Evolutionary conservation across 148 eudicot species (phyloP).

Genomic region (Nepenthes mirabilis): DNA sequence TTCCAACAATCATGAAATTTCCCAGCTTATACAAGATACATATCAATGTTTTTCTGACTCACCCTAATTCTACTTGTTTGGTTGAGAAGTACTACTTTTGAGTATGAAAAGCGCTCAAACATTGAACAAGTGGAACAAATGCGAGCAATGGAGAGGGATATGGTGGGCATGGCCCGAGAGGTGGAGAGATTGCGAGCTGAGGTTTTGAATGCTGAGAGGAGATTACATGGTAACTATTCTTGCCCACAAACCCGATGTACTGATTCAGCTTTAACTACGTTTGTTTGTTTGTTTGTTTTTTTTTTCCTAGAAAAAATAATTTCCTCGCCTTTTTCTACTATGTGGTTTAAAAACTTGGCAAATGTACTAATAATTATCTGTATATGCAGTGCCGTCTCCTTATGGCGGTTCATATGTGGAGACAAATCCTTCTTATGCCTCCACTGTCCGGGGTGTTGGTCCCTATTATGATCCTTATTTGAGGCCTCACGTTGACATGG

Average conservation of each 20-base stretch:
- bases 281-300: no score
- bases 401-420: slow-evolving; percentile 23
- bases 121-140: slow-evolving; percentile 55
- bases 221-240: slow-evolving; percentile 32
- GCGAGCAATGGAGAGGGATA: slow-evolving; percentile 54
- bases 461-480: slow-evolving; percentile 35
- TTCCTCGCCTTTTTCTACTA: not conserved
- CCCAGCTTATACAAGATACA: not conserved
- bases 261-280: not conserved
- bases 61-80: not conserved
- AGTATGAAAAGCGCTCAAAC: slow-evolving; percentile 53
- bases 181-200: slow-evolving; percentile 50
- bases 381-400: slow-evolving; percentile 22
- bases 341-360: not conserved
- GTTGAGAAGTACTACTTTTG: slow-evolving; percentile 39
- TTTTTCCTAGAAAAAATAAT: no score
- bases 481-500: slow-evolving; percentile 20
- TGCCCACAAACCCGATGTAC: not conserved
- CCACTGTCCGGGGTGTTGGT: slow-evolving; percentile 28
- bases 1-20: not conserved
- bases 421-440: slow-evolving; percentile 18
- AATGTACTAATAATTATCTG: slow-evolving; percentile 1
- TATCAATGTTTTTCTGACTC: not conserved
- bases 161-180: slow-evolving; percentile 50
- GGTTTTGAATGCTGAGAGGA: slow-evolving; percentile 45